phyloP scores from a whole-genome alignment of 345 rosid species.

The Eucalyptus erythrocorys region DNA sequence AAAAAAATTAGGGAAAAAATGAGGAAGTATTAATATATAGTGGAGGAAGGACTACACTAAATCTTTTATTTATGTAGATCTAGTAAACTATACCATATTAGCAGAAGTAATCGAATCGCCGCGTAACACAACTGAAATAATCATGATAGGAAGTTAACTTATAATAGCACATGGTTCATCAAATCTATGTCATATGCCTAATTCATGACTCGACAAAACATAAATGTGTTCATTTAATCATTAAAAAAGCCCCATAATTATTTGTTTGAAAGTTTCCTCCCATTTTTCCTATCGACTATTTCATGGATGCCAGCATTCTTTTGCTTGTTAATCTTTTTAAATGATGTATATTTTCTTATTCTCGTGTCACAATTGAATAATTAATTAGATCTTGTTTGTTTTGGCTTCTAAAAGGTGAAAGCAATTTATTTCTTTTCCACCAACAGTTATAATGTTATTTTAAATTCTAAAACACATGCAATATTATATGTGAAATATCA shows the following conservation, averaged over 20 bases:
- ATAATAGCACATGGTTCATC: not conserved
- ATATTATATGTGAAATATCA: not conserved
- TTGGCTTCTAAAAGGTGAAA: not conserved
- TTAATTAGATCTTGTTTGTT: not conserved
- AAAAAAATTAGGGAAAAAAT: not conserved
- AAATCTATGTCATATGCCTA: not conserved
- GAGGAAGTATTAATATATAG: not conserved
- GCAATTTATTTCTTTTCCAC: not conserved
- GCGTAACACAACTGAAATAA: not conserved
- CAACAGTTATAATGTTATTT: not conserved
- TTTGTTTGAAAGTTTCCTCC: not conserved
- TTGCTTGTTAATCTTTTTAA: not conserved
- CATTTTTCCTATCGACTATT: not conserved
- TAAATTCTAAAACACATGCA: not conserved
- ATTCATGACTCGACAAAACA: not conserved
- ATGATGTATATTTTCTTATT: not conserved
- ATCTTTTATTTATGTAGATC: not conserved
- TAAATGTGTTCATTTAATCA: not conserved
- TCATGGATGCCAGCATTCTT: not conserved
- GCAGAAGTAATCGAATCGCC: not conserved
- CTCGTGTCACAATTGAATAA: not conserved
- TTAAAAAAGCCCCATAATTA: not conserved
- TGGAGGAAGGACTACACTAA: not conserved
- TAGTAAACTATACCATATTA: not conserved
- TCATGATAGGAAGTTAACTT: not conserved